Evolutionary conservation across 2,329 filamentous ascomycete genomes (phyloP).

Genomic region (Coccinonectria pachysandricola): DNA sequence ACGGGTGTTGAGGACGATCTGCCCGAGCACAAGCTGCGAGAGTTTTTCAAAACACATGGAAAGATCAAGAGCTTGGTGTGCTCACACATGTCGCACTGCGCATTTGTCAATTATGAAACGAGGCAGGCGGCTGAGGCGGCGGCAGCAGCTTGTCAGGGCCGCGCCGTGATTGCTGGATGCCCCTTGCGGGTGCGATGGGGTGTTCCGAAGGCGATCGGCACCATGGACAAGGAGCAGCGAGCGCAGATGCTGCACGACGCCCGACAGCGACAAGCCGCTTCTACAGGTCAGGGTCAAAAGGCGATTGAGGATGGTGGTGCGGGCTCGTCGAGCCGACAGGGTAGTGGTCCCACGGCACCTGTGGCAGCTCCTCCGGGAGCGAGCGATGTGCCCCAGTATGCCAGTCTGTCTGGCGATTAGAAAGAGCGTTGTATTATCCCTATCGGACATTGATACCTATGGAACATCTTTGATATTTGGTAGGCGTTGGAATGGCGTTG

Average conservation of each 20-base stretch:
- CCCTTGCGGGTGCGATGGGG: constrained; percentile 88
- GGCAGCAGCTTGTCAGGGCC: constrained; percentile 74
- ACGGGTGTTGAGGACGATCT: constrained; percentile 95
- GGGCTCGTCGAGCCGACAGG: constrained; percentile 14
- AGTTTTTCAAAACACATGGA: constrained; percentile 82
- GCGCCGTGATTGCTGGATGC: constrained; percentile 81
- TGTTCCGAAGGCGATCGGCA: constrained; percentile 82
- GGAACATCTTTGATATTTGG: too few relatives aligned
- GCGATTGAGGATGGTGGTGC: constrained; percentile 22
- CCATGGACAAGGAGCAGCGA: constrained; percentile 78
- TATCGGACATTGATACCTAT: too few relatives aligned
- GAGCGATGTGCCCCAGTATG: constrained; percentile 65
- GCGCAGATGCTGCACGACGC: constrained; percentile 71
- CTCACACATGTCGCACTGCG: constrained; percentile 94
- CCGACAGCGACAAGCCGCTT: constrained; percentile 26
- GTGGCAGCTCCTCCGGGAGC: constrained; percentile 72
- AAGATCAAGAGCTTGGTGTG: constrained; percentile 89
- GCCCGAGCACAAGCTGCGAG: constrained; percentile 81
- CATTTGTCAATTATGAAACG: constrained; percentile 89
- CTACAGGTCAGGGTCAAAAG: constrained; percentile 8
- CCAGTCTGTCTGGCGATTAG: constrained; percentile 75
- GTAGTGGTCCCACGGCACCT: constrained; percentile 17
- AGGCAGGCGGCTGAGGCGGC: constrained; percentile 79
- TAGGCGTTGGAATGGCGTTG: too few relatives aligned
- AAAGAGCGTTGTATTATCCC: too few relatives aligned